Evolutionary conservation across 2,329 filamentous ascomycete genomes (phyloP), one percentile per base, ranked within the genome.

Genomic region (Paracoccidioides lutzii): DNA sequence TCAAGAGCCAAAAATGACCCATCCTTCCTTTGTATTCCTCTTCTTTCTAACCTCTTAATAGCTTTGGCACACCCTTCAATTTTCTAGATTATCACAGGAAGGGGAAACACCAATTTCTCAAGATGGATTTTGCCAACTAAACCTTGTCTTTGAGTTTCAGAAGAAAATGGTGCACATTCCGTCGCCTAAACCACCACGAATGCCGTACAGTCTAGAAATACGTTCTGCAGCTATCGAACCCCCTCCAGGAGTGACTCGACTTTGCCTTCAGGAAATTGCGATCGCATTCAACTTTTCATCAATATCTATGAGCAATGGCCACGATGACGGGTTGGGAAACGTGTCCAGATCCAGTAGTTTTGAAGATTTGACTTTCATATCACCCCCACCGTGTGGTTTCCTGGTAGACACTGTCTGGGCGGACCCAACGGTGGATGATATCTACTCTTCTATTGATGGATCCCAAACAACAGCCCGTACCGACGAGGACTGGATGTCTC

Each of bases 1-100:
- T 10, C 56, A 63, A 14, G 50, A 57, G 3, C 48, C 69, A 22
- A 55, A 53, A 5, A 69, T 53, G 59, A 62, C 9, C 54, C 68
- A 22, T 22, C 10, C 61, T 35, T 38, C 37, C 15, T 51, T n/a
- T 5, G 32, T 48, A 35, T 5, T 10, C 40, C 15, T 30, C 7
- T 33, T 22, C 15, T 33, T 22, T 33, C 44, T 51, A n/a, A 35
- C 30, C 37, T 35, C 6, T 30, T 14, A 10, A n/a, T 32, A 55
- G 44, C 33, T 50, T 48, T 40, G 28, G 44, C 44, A 33, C 9
- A n/a, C n/a, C 12, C 54, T 43, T n/a, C 38, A 40, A 10, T 7
- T 28, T 30, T 32, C 44, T 10, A 37, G 15, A 32, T 5, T 42
- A 33, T 51, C 46, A 10, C 42, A 35, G 7, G 22, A 43, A 12